Percentiles rank a stretch among this genome's conserved stretches.
Conservation (phyloP, 2,329 filamentous ascomycete genomes). For the Hymenoscyphus occultus region DNA sequence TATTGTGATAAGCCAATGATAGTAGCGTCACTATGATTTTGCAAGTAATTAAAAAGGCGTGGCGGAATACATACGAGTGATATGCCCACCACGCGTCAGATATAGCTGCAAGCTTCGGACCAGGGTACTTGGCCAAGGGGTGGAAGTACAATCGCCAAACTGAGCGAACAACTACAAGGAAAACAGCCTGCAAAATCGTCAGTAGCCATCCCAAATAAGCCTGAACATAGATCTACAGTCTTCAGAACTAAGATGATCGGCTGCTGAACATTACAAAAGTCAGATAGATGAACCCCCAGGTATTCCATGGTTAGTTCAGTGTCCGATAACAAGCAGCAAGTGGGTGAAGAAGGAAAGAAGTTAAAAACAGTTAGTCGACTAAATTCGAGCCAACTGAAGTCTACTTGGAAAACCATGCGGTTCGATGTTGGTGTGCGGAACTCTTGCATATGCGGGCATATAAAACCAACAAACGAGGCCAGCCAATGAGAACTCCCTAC, state of each 20-base stretch:
- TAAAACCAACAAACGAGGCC: no score
- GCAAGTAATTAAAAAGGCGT: no score
- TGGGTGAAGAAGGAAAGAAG: no score
- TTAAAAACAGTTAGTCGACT: no score
- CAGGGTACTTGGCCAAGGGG: slow-evolving; percentile 17
- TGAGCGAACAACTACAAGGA: not conserved
- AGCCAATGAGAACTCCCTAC: no score
- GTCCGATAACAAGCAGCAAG: no score
- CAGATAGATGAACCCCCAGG: not conserved
- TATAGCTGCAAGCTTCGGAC: slow-evolving; percentile 15
- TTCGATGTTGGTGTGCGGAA: no score
- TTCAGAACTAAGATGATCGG: not conserved
- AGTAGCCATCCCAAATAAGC: not conserved
- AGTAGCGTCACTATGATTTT: no score
- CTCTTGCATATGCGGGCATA: no score
- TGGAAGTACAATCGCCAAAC: slow-evolving; percentile 16
- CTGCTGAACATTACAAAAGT: not conserved
- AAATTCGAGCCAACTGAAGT: no score
- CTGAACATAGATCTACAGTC: not conserved
- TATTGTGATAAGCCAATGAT: not conserved
- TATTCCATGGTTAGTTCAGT: no score
- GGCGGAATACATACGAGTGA: slow-evolving; percentile 11
- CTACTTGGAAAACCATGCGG: no score
- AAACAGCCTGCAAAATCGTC: not conserved
- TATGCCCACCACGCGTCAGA: slow-evolving; percentile 18